Conservation (phyloP, 805 yeast species). For the Wilhelminamyces savonicus region DNA sequence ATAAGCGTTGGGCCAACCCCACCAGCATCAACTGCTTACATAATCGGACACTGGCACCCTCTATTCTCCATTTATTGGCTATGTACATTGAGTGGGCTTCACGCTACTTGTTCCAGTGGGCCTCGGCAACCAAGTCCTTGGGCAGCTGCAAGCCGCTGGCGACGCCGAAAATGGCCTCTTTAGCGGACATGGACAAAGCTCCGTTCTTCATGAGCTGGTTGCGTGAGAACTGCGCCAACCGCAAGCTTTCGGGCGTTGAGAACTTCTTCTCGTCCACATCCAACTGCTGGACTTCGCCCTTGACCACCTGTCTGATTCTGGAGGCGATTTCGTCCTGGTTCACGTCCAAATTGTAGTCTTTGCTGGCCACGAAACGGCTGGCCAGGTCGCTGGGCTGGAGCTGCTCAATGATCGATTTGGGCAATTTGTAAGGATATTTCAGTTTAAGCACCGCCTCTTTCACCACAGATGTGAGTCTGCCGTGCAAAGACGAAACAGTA, state of each 20-base stretch:
- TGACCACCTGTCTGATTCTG: slow-evolving; percentile 24
- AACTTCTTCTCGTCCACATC: slow-evolving; percentile 3
- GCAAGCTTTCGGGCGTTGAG: slow-evolving; percentile 1
- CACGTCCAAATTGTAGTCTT: slow-evolving; percentile 17
- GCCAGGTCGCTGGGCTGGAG: slow-evolving; percentile 9
- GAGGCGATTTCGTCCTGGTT: slow-evolving; percentile 15
- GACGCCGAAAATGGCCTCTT: slow-evolving; percentile 23
- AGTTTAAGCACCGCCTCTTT: slow-evolving; percentile 32
- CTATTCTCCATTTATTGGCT: too few species aligned
- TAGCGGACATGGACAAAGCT: slow-evolving; percentile 17
- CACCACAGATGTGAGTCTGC: slow-evolving; percentile 35
- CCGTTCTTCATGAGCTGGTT: slow-evolving; percentile 23
- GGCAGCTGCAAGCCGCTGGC: slow-evolving; percentile 22
- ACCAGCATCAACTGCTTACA: too few species aligned
- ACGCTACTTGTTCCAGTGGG: slow-evolving; percentile 18
- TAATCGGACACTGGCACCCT: too few species aligned
- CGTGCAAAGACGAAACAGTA: slow-evolving; percentile 17
- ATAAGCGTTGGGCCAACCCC: too few species aligned
- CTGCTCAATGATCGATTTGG: slow-evolving; percentile 23
- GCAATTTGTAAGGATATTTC: slow-evolving; percentile 36
- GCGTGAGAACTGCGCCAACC: slow-evolving; percentile 12
- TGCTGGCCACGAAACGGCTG: slow-evolving; percentile 28
- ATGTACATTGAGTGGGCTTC: slow-evolving; percentile 1
- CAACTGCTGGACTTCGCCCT: slow-evolving; percentile 21
- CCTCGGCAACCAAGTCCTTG: slow-evolving; percentile 18